These are phyloP conservation scores for Colletotrichum endophyticum DNA, from an alignment of 2,329 filamentous ascomycete species.

Conservation along the genomic window DNA sequence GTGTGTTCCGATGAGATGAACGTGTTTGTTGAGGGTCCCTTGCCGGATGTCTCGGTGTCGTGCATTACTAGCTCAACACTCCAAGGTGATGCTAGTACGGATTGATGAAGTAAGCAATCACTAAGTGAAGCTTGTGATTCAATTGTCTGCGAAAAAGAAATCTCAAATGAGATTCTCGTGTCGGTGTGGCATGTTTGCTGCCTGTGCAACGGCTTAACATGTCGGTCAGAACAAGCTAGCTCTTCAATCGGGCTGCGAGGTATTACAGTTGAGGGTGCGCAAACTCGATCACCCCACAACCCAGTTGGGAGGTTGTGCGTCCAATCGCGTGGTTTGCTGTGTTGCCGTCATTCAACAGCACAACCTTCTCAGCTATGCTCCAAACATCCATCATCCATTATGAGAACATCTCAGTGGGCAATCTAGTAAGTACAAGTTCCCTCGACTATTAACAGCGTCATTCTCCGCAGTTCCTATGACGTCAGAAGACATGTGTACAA, in stretches of 20 bases:
- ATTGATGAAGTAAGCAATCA: neutral
- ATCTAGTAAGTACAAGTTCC: neutral
- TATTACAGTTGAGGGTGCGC: neutral
- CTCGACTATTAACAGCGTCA: neutral
- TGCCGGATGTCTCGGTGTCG: neutral
- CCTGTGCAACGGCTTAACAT: neutral
- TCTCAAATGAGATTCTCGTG: neutral
- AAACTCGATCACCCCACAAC: neutral
- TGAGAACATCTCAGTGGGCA: neutral
- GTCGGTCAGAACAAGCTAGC: neutral
- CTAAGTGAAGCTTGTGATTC: neutral
- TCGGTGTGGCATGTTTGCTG: neutral
- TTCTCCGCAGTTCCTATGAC: neutral
- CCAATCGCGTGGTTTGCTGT: neutral
- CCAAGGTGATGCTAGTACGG: neutral
- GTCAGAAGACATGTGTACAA: neutral
- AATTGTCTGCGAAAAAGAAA: neutral
- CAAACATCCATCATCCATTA: accelerated
- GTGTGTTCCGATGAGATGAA: neutral
- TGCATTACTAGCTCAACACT: neutral
- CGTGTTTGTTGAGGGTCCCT: neutral
- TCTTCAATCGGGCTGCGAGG: neutral
- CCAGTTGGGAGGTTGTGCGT: neutral
- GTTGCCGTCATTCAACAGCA: neutral
- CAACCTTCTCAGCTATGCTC: neutral